phyloP scores from a whole-genome alignment of 1,284 basidiomycete species.

The Ganoderma resinaceum region DNA sequence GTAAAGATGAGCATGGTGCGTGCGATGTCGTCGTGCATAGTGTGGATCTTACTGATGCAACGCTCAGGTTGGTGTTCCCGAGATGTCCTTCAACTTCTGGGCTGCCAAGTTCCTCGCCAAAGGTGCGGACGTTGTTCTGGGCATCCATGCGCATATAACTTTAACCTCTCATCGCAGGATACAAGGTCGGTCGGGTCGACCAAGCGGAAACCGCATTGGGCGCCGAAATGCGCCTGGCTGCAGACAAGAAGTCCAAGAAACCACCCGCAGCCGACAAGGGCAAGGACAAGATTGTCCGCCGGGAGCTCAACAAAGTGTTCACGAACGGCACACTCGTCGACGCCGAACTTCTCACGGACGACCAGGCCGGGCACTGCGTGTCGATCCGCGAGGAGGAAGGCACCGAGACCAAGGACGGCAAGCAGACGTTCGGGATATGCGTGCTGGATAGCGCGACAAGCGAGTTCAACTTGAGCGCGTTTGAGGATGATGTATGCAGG shows the following conservation, averaged over 20 bases:
- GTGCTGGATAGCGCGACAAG: conserved; percentile 97
- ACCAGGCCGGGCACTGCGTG: conserved; percentile 95
- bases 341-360: conserved; percentile 86
- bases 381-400: conserved; percentile 65
- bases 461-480: conserved; percentile 91
- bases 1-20: conserved; percentile 99
- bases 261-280: conserved; percentile 52
- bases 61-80: conserved; percentile 91
- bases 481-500: conserved; percentile 92
- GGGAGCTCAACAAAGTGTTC: conserved; percentile 95
- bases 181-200: conserved; percentile 97
- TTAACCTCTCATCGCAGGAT: conserved; percentile 55
- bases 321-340: conserved; percentile 98
- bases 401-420: conserved; percentile 18
- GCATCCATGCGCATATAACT: not conserved
- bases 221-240: conserved; percentile 82
- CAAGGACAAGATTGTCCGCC: conserved; percentile 82
- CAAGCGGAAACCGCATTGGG: conserved; percentile 94
- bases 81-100: conserved; percentile 94
- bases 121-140: conserved; percentile 48
- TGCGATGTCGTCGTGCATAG: not conserved
- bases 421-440: conserved; percentile 57
- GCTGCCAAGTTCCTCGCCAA: conserved; percentile 86
- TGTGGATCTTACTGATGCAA: not conserved
- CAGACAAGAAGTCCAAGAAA: conserved; percentile 67